Evolutionary conservation across 1,284 basidiomycete species (phyloP).

Genomic region (Austroboletus novae-zelandiae): DNA sequence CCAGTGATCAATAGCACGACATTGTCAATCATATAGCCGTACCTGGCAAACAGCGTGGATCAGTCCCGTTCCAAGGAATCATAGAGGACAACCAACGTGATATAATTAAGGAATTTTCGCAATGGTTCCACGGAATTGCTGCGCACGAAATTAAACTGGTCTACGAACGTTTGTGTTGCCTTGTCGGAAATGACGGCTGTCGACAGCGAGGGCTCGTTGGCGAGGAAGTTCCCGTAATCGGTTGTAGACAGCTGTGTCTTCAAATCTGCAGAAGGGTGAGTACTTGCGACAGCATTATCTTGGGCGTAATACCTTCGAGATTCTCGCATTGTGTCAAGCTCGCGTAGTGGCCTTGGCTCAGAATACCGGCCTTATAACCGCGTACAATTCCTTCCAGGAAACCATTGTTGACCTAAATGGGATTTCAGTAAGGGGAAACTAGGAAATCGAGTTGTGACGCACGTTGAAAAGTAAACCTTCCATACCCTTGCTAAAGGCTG

Average conservation of each 20-base stretch:
- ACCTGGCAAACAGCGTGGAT: constrained; percentile 45
- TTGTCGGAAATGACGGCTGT: constrained; percentile 95
- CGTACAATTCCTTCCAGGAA: constrained; percentile 93
- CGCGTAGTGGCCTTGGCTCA: constrained; percentile 87
- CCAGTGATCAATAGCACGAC: constrained; percentile 97
- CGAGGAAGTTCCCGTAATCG: constrained; percentile 98
- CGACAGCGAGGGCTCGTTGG: constrained; percentile 94
- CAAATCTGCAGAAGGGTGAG: constrained; percentile 60
- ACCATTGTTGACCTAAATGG: constrained; percentile 67
- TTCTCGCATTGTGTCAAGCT: constrained; percentile 98
- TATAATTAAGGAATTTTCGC: constrained; percentile 94
- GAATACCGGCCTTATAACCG: constrained; percentile 92
- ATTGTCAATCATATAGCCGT: constrained; percentile 99
- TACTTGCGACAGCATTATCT: constrained; percentile 25
- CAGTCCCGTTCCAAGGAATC: constrained; percentile 5
- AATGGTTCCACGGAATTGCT: constrained; percentile 91
- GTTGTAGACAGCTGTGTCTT: constrained; percentile 92
- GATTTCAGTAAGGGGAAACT: background rate
- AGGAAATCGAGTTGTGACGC: constrained; percentile 3
- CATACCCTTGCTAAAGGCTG: constrained; percentile 19
- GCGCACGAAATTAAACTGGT: constrained; percentile 95
- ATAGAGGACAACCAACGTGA: constrained; percentile 64
- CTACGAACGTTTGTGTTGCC: constrained; percentile 92
- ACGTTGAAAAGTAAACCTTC: constrained; percentile 32
- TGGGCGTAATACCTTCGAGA: constrained; percentile 67